These are phyloP conservation scores for Lodderomyces elongisporus DNA, from an alignment of 1,139 yeast genomes.

Conservation along the genomic window DNA sequence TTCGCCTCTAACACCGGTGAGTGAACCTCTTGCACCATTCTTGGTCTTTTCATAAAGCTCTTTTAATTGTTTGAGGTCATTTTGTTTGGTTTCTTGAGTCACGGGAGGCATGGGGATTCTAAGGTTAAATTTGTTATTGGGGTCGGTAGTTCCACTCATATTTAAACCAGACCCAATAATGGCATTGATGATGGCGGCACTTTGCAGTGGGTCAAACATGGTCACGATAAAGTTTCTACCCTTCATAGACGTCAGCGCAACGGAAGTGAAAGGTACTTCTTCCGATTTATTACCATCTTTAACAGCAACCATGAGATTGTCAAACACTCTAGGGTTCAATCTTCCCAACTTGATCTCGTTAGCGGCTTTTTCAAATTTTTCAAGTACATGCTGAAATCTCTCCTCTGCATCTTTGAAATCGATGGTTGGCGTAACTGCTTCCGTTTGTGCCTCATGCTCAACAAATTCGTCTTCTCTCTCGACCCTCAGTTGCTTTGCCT, in stretches of 20 bases:
- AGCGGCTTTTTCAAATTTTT: slow-evolving; percentile 49
- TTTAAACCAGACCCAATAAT: slow-evolving; percentile 66
- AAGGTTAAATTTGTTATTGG: slow-evolving; percentile 66
- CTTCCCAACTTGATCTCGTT: slow-evolving; percentile 65
- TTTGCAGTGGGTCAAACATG: slow-evolving; percentile 74
- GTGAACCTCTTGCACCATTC: slow-evolving; percentile 33
- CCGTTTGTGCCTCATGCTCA: slow-evolving; percentile 11
- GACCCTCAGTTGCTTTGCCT: slow-evolving; percentile 15
- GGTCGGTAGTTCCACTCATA: slow-evolving; percentile 74
- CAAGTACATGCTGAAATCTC: slow-evolving; percentile 47
- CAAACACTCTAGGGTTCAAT: slow-evolving; percentile 63
- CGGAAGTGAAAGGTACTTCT: slow-evolving; percentile 45
- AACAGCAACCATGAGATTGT: slow-evolving; percentile 51
- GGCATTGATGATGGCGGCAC: slow-evolving; percentile 63
- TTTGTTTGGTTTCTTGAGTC: slow-evolving; percentile 63
- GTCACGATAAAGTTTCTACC: slow-evolving; percentile 70
- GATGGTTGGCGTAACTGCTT: slow-evolving; percentile 19
- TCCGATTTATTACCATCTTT: slow-evolving; percentile 27
- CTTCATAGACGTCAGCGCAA: slow-evolving; percentile 74
- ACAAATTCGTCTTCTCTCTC: slow-evolving; percentile 14
- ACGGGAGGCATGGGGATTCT: slow-evolving; percentile 73
- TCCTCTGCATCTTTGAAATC: slow-evolving; percentile 39
- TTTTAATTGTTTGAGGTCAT: slow-evolving; percentile 56
- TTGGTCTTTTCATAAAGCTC: slow-evolving; percentile 60
- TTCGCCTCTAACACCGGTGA: slow-evolving; percentile 59